Percentiles rank a stretch among this genome's conserved stretches.
Conservation (phyloP, 139 green algal genomes). For the Yamagishiella unicocca region DNA sequence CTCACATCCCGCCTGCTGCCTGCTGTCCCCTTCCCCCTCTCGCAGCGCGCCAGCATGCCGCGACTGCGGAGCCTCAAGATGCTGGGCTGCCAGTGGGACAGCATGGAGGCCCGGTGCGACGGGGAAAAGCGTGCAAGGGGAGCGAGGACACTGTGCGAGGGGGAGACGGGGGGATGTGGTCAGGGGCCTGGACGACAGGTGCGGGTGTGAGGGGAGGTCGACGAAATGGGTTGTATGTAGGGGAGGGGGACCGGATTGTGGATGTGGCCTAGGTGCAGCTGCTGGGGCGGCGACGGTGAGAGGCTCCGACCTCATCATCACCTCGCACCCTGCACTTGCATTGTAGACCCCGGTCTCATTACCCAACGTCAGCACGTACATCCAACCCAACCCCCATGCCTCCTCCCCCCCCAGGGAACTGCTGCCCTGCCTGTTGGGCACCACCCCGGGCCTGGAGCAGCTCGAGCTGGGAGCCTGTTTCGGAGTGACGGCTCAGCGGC, state of each 20-base stretch:
- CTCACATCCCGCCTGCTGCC: too few relatives aligned
- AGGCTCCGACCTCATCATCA: background rate
- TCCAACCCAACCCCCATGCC: background rate
- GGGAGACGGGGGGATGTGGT: too few relatives aligned
- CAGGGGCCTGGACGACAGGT: too few relatives aligned
- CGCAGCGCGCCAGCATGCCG: constrained; percentile 12
- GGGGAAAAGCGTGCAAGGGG: background rate
- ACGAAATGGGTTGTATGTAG: too few relatives aligned
- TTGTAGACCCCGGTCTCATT: background rate
- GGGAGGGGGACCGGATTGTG: too few relatives aligned
- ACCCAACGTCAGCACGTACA: background rate
- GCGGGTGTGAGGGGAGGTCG: too few relatives aligned
- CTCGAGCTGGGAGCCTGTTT: constrained; percentile 16
- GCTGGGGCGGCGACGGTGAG: background rate
- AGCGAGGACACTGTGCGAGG: too few relatives aligned
- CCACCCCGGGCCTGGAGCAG: background rate
- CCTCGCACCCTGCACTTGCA: background rate
- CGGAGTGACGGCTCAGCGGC: background rate
- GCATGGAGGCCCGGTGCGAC: background rate
- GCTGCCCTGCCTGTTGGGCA: background rate
- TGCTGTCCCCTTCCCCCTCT: background rate
- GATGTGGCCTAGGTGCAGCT: too few relatives aligned
- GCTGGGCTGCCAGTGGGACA: constrained; percentile 24
- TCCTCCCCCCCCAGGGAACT: background rate
- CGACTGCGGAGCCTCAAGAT: background rate